These are phyloP conservation scores for Mycothermus thermophilus DNA, from an alignment of 495 filamentous ascomycete genomes.

Conservation along the genomic window DNA sequence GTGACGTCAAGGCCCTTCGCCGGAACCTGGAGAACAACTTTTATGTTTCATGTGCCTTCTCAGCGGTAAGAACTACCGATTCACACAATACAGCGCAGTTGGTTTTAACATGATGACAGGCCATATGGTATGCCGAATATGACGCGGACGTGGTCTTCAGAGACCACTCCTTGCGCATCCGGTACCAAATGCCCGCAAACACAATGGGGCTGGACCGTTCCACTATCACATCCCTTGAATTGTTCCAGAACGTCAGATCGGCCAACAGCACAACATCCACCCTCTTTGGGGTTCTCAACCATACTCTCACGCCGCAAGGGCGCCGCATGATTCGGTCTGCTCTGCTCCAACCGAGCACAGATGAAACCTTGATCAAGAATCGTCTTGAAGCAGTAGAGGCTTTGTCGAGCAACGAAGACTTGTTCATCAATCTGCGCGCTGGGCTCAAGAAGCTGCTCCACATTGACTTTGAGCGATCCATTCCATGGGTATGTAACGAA, in stretches of 20 bases:
- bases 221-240: slow-evolving; percentile 70
- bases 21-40: slow-evolving; percentile 69
- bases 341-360: slow-evolving; percentile 80
- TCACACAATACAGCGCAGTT: slow-evolving; percentile 5
- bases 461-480: slow-evolving; percentile 13
- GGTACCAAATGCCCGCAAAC: slow-evolving; percentile 77
- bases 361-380: slow-evolving; percentile 41
- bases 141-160: slow-evolving; percentile 47
- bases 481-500: slow-evolving; percentile 11
- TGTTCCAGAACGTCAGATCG: slow-evolving; percentile 76
- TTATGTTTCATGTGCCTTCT: slow-evolving; percentile 79
- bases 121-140: slow-evolving; percentile 66
- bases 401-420: slow-evolving; percentile 67
- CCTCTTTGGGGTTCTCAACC: slow-evolving; percentile 72
- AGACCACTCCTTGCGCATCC: slow-evolving; percentile 67
- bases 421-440: slow-evolving; percentile 67
- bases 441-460: slow-evolving; percentile 23
- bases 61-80: slow-evolving; percentile 45
- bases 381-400: slow-evolving; percentile 80
- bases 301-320: slow-evolving; percentile 80
- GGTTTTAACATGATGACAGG: slow-evolving; percentile 31
- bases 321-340: slow-evolving; percentile 64
- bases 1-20: slow-evolving; percentile 67
- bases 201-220: slow-evolving; percentile 89
- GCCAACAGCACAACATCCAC: slow-evolving; percentile 55